Evolutionary conservation across 768 basidiomycete species (phyloP).

Genomic region (Lentinula aciculospora): DNA sequence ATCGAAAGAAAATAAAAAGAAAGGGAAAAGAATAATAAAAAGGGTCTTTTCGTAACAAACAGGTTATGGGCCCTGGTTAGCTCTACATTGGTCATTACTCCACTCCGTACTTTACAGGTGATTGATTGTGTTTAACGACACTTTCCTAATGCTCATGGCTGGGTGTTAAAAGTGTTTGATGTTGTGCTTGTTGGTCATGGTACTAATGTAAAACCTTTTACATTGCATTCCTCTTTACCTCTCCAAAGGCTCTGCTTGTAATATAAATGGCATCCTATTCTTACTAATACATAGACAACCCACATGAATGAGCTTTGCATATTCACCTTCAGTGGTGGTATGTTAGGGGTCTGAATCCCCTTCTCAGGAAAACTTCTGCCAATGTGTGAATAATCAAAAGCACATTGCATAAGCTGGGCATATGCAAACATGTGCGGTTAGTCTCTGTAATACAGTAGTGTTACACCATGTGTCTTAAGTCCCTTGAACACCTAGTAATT

Average conservation of each 20-base stretch:
- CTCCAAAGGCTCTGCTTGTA: background rate
- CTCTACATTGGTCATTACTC: background rate
- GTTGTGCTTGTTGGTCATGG: background rate
- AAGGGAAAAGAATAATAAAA: no score
- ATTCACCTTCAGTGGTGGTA: background rate
- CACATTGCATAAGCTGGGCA: background rate
- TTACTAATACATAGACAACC: background rate
- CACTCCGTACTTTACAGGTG: background rate
- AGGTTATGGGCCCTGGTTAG: background rate
- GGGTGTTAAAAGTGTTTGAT: background rate
- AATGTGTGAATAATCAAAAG: background rate
- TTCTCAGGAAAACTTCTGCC: background rate
- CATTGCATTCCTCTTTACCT: background rate
- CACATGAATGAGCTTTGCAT: background rate
- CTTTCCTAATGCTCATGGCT: background rate
- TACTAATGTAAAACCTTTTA: background rate
- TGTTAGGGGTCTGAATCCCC: background rate
- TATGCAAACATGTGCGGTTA: background rate
- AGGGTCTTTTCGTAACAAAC: no score
- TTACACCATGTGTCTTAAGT: background rate
- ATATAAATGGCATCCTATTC: background rate
- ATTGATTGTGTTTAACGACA: background rate
- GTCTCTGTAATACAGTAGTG: background rate
- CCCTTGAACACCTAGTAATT: background rate
- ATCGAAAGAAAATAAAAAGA: no score